Percentiles rank a stretch among this genome's conserved stretches.
Evolutionary conservation across 208 protist species (phyloP).

Genomic region (Leishmania amazonensis): DNA sequence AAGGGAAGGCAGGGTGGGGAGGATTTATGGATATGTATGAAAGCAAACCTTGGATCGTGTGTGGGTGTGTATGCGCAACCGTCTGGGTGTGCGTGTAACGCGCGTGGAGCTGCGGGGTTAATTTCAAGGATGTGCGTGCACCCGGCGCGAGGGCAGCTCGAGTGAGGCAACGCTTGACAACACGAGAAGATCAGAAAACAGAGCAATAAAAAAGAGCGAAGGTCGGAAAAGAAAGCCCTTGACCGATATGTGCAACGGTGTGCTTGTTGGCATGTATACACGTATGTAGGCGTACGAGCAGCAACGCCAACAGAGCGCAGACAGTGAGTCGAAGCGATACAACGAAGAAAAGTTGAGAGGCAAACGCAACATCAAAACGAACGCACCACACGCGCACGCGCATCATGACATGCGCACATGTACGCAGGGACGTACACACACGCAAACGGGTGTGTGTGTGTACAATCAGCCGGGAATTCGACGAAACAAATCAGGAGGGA

Average conservation of each 20-base stretch:
- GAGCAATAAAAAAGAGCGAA: slow-evolving; percentile 1
- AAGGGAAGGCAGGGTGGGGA: background rate
- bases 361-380: background rate
- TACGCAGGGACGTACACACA: background rate
- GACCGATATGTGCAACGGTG: background rate
- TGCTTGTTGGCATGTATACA: background rate
- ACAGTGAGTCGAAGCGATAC: slow-evolving; percentile 4
- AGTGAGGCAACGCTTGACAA: background rate
- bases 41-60: slow-evolving; percentile 8
- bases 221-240: slow-evolving; percentile 1
- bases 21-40: background rate
- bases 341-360: background rate
- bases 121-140: background rate
- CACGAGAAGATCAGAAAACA: slow-evolving; percentile 2
- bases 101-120: background rate
- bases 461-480: background rate
- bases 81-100: background rate
- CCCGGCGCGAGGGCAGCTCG: background rate
- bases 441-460: background rate
- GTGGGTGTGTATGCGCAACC: background rate
- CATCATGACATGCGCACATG: background rate
- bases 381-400: background rate
- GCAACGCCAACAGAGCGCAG: background rate
- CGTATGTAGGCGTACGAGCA: background rate
- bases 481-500: background rate